Percentiles rank a stretch among this genome's conserved stretches.
Evolutionary conservation across 2,329 filamentous ascomycete genomes (phyloP).

Genomic region (Neofusicoccum parvum): DNA sequence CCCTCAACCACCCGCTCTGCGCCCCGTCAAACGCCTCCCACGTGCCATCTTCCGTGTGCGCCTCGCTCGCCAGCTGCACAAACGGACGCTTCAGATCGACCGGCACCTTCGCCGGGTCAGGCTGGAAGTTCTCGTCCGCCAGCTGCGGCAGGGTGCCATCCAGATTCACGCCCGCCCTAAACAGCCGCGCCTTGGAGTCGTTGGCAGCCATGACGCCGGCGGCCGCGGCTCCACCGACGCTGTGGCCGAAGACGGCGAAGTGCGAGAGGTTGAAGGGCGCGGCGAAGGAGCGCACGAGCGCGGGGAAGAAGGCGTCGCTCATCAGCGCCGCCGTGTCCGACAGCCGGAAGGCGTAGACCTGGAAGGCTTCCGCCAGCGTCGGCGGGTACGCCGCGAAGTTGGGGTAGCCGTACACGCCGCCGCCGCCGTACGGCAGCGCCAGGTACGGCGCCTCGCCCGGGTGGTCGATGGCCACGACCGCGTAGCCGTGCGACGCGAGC

Average conservation of each 20-base stretch:
- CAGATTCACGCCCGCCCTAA: conserved; percentile 27
- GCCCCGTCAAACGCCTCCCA: conserved; percentile 29
- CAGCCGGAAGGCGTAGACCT: not conserved
- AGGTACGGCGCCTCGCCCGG: conserved; percentile 13
- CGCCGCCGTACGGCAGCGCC: not conserved
- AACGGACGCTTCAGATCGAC: conserved; percentile 27
- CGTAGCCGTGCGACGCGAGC: conserved; percentile 6
- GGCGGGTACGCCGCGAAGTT: not conserved
- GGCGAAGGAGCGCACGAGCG: not conserved
- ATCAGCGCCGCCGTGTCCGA: not conserved
- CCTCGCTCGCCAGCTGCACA: conserved; percentile 27
- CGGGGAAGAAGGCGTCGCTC: not conserved
- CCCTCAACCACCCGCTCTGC: conserved; percentile 30
- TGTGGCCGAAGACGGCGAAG: conserved; percentile 4
- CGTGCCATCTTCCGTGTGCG: conserved; percentile 20
- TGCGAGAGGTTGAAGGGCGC: conserved; percentile 18
- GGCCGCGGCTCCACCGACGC: conserved; percentile 13
- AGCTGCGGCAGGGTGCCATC: conserved; percentile 26
- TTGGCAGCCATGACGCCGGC: conserved; percentile 21
- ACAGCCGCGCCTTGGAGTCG: not conserved
- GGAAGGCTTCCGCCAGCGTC: not conserved
- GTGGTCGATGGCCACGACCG: conserved; percentile 12
- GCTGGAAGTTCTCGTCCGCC: conserved; percentile 21
- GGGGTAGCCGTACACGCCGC: not conserved
- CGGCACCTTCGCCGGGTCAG: not conserved